phyloP scores from a whole-genome alignment of 352 stramenopile genomes.

The Phytophthora sp. region DNA sequence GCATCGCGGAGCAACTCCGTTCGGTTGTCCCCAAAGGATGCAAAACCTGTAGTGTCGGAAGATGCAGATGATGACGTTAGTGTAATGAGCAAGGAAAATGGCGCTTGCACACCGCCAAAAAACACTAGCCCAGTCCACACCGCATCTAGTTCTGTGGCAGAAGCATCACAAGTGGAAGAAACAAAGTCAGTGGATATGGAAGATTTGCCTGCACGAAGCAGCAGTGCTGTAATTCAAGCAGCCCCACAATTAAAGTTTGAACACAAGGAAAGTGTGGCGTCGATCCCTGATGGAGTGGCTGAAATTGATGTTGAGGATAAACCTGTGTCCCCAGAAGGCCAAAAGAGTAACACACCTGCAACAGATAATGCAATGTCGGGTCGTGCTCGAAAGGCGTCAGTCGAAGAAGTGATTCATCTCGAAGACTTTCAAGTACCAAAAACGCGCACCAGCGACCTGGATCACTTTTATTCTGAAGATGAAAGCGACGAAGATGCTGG shows the following conservation, averaged over 20 bases:
- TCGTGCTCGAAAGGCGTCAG: constrained; percentile 19
- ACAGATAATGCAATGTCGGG: background rate
- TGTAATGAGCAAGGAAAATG: constrained; percentile 26
- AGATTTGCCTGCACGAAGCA: constrained; percentile 58
- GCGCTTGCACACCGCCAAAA: background rate
- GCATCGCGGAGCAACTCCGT: constrained; percentile 19
- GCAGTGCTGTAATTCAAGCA: constrained; percentile 34
- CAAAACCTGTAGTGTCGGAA: background rate
- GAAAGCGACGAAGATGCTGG: constrained; percentile 57
- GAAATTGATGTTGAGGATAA: constrained; percentile 9
- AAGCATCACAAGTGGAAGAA: background rate
- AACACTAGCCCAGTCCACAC: too few relatives aligned
- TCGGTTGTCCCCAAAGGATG: constrained; percentile 5
- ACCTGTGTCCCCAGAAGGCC: background rate
- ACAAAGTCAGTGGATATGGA: constrained; percentile 32
- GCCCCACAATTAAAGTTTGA: constrained; percentile 51
- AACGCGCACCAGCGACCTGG: constrained; percentile 57
- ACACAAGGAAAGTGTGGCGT: constrained; percentile 39
- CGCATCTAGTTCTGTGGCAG: too few relatives aligned
- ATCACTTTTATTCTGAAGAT: constrained; percentile 83
- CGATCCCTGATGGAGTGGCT: constrained; percentile 1
- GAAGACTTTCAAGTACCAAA: constrained; percentile 83
- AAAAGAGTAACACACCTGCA: background rate
- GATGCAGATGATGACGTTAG: constrained; percentile 23
- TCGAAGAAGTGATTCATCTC: constrained; percentile 56